phyloP scores from a whole-genome alignment of 192 early-diverging fungal species.

The Geranomyces michiganensis region DNA sequence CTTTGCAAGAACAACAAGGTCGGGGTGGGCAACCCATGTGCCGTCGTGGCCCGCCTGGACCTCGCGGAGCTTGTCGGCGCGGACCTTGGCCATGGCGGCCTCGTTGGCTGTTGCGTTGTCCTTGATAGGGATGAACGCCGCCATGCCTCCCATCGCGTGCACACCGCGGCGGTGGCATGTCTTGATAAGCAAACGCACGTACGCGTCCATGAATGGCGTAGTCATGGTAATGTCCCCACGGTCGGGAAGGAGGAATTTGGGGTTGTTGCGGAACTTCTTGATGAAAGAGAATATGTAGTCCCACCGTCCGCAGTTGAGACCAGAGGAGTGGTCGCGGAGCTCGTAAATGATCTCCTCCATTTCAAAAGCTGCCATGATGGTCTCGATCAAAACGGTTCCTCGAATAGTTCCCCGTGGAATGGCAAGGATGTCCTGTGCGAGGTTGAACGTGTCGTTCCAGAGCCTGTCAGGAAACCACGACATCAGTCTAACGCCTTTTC shows the following conservation, averaged over 20 bases:
- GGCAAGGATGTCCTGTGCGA: constrained; percentile 86
- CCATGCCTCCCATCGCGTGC: constrained; percentile 99
- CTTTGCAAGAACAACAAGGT: constrained; percentile 86
- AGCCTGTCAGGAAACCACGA: constrained; percentile 44
- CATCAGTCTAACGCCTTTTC: neutral
- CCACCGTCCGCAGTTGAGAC: constrained; percentile 99
- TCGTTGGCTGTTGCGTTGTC: constrained; percentile 87
- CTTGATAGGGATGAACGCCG: constrained; percentile 98
- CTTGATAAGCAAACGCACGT: constrained; percentile 95
- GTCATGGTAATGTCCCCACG: constrained; percentile 92
- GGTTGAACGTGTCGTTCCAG: constrained; percentile 98
- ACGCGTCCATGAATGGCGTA: constrained; percentile 97
- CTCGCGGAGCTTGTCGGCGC: constrained; percentile 94
- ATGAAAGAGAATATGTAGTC: constrained; percentile 99
- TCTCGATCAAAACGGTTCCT: constrained; percentile 96
- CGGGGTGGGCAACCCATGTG: constrained; percentile 95
- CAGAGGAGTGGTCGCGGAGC: constrained; percentile 96
- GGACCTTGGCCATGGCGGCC: constrained; percentile 89
- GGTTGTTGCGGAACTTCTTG: constrained; percentile 93
- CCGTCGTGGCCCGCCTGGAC: constrained; percentile 94
- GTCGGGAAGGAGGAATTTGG: constrained; percentile 86
- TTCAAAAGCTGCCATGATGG: constrained; percentile 94
- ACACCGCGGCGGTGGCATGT: constrained; percentile 98
- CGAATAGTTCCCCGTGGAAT: constrained; percentile 96
- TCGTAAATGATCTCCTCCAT: constrained; percentile 99